Evolutionary conservation across 129 eudicot species (phyloP).

Genomic region (Mikania micrantha): DNA sequence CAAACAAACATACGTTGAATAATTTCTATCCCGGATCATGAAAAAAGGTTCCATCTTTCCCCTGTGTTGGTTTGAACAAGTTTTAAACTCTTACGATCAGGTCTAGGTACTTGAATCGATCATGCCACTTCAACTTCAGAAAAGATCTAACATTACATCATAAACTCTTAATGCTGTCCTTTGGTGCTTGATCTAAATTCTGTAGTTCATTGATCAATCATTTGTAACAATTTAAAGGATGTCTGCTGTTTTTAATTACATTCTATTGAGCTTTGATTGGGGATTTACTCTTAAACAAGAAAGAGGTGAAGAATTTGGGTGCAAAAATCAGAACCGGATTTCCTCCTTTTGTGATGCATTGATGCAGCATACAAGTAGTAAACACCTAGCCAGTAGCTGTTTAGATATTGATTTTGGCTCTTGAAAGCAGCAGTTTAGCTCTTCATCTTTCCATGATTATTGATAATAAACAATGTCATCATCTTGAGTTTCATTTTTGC

Average conservation of each 20-base stretch:
- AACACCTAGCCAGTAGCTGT: neutral
- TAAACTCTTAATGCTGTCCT: neutral
- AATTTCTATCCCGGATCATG: too few species aligned
- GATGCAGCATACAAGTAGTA: neutral
- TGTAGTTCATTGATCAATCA: neutral
- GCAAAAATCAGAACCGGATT: neutral
- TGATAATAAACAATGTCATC: neutral
- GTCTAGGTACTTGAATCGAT: neutral
- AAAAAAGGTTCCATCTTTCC: too few species aligned
- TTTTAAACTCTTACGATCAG: slow-evolving; percentile 1
- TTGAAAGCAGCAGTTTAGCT: slow-evolving; percentile 1
- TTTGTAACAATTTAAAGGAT: neutral
- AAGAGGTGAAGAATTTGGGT: neutral
- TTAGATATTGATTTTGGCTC: slow-evolving; percentile 6
- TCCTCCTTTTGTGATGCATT: neutral
- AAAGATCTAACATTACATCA: slow-evolving; percentile 15
- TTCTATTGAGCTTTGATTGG: slow-evolving; percentile 3
- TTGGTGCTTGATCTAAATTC: neutral
- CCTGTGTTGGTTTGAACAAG: too few species aligned
- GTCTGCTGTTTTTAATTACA: neutral
- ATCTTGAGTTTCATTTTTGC: neutral
- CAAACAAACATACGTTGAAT: too few species aligned
- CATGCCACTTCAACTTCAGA: neutral
- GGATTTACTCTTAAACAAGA: neutral
- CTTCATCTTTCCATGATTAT: neutral